Percentiles rank a stretch among this genome's conserved stretches.
phyloP scores from a whole-genome alignment of 2,329 filamentous ascomycete species.

The Myriangium duriaei region DNA sequence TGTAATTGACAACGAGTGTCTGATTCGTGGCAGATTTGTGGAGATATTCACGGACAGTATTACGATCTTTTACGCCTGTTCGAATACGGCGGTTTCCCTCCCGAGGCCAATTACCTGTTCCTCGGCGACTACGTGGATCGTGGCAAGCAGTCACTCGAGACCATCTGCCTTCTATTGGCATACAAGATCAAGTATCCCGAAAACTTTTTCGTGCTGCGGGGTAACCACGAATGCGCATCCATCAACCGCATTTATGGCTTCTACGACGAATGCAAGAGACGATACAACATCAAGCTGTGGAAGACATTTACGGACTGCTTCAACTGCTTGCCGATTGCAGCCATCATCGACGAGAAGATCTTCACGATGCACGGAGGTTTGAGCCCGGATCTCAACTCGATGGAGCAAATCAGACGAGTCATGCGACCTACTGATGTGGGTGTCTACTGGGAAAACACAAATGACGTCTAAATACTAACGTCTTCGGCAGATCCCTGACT shows the following conservation, averaged over 20 bases:
- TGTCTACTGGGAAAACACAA: slow-evolving; percentile 20
- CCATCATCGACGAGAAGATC: slow-evolving; percentile 99
- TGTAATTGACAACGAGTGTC: not conserved
- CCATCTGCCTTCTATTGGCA: slow-evolving; percentile 87
- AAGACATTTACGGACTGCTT: slow-evolving; percentile 99
- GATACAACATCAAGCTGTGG: slow-evolving; percentile 99
- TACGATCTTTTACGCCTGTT: slow-evolving; percentile 95
- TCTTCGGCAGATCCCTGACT: slow-evolving; percentile 76
- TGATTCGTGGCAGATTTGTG: slow-evolving; percentile 62
- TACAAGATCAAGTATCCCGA: slow-evolving; percentile 99
- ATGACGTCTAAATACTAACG: slow-evolving; percentile 15
- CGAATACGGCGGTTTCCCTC: slow-evolving; percentile 96
- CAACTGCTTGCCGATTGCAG: slow-evolving; percentile 95
- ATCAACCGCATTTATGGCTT: slow-evolving; percentile 99
- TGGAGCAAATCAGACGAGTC: slow-evolving; percentile 98
- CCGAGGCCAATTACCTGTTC: slow-evolving; percentile 98
- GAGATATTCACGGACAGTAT: slow-evolving; percentile 98
- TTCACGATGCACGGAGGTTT: slow-evolving; percentile 99
- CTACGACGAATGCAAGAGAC: slow-evolving; percentile 98
- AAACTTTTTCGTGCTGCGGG: slow-evolving; percentile 97
- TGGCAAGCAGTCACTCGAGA: slow-evolving; percentile 98
- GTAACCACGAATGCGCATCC: slow-evolving; percentile 97
- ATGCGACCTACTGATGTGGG: slow-evolving; percentile 98
- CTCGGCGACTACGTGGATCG: slow-evolving; percentile 97
- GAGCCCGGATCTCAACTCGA: slow-evolving; percentile 94